These are phyloP conservation scores for Apiospora rasikravindrae DNA, from an alignment of 2,329 filamentous ascomycete species.

Conservation along the genomic window DNA sequence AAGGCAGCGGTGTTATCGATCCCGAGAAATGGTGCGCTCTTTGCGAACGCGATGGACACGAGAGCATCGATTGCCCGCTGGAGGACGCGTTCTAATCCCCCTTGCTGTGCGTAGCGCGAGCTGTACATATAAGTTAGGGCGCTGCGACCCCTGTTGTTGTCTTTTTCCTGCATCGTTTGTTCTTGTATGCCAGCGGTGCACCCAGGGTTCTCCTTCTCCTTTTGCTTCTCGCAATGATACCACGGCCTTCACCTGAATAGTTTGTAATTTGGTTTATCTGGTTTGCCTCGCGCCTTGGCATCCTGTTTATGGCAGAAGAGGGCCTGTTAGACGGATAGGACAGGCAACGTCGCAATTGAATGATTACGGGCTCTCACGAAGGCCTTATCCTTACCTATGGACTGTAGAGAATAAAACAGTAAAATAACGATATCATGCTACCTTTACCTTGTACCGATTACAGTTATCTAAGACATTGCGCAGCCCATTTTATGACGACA, in stretches of 20 bases:
- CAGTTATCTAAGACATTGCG: background rate
- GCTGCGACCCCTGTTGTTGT: background rate
- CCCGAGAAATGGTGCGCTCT: constrained; percentile 94
- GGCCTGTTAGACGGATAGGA: background rate
- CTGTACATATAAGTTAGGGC: background rate
- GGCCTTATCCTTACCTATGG: background rate
- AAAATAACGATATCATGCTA: background rate
- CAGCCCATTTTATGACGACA: background rate
- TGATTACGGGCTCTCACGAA: background rate
- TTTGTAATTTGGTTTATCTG: constrained; percentile 17
- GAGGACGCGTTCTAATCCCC: constrained; percentile 73
- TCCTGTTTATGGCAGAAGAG: background rate
- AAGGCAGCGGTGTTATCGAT: constrained; percentile 79
- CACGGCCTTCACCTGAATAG: constrained; percentile 17
- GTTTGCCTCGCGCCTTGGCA: background rate
- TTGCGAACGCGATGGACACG: constrained; percentile 94
- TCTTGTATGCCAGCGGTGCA: constrained; percentile 5
- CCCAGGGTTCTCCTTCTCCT: background rate
- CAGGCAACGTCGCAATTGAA: background rate
- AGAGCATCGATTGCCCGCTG: constrained; percentile 93
- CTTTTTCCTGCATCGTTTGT: constrained; percentile 2
- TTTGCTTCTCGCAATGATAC: constrained; percentile 22
- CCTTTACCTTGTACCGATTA: background rate
- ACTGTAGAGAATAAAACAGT: background rate
- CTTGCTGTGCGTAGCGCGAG: background rate